Evolutionary conservation across 2,329 filamentous ascomycete genomes (phyloP).

Genomic region (Nemania sp.): DNA sequence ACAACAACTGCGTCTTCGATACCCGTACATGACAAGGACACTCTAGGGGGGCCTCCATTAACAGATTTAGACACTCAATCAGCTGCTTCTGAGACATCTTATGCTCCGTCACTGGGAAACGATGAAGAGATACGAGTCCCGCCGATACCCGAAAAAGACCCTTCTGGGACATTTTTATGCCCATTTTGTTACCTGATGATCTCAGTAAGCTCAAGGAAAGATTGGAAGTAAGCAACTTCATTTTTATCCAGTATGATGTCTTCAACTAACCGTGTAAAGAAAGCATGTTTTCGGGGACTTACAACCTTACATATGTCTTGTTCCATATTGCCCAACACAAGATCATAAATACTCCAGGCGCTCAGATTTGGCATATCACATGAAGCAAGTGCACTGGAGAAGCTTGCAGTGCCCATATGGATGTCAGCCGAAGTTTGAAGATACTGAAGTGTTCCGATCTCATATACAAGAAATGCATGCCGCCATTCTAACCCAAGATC

Average conservation of each 20-base stretch:
- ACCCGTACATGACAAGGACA: not conserved
- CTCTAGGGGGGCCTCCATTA: not conserved
- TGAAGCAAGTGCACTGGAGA: slow-evolving; percentile 12
- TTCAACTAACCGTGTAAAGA: not conserved
- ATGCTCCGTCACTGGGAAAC: not conserved
- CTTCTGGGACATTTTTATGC: not conserved
- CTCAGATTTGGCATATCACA: slow-evolving; percentile 5
- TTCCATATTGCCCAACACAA: not conserved
- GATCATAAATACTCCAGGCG: not conserved
- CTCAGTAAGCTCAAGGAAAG: not conserved
- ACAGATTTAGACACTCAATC: slow-evolving; percentile 1
- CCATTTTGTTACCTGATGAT: slow-evolving; percentile 11
- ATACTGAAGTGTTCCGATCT: not conserved
- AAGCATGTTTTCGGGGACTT: slow-evolving; percentile 11
- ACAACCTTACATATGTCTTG: slow-evolving; percentile 14
- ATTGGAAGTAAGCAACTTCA: slow-evolving; percentile 4
- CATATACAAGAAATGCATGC: not conserved
- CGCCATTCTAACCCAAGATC: not conserved
- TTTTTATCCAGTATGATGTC: not conserved
- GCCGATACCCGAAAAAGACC: not conserved
- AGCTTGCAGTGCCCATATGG: not conserved
- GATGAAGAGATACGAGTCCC: not conserved
- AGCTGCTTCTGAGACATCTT: not conserved
- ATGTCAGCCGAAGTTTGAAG: not conserved
- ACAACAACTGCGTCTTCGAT: not conserved